Conservation (phyloP, 768 basidiomycete genomes). For the Tricholoma flavovirens region DNA sequence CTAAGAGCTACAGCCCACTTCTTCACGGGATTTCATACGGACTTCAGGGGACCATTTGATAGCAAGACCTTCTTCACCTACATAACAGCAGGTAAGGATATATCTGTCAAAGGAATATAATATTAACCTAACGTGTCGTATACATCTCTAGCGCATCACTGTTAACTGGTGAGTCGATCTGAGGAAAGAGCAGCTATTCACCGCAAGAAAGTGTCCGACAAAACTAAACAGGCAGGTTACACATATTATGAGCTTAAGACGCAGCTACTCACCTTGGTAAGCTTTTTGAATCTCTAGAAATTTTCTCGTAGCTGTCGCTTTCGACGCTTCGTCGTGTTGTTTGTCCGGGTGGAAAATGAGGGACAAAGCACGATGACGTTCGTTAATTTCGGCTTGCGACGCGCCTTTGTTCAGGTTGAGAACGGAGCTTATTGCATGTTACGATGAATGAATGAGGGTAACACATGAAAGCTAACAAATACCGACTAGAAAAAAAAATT, state of each 20-base stretch:
- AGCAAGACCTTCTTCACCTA: conserved; percentile 33
- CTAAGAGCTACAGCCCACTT: conserved; percentile 29
- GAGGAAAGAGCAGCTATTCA: conserved; percentile 22
- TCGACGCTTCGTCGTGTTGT: conserved; percentile 52
- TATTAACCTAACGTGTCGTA: conserved; percentile 67
- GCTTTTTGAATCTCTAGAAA: conserved; percentile 80
- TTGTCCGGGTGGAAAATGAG: conserved; percentile 84
- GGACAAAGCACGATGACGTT: conserved; percentile 66
- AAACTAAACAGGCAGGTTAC: conserved; percentile 33
- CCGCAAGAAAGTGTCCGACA: conserved; percentile 70
- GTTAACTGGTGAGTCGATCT: background rate
- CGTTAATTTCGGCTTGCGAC: conserved; percentile 64
- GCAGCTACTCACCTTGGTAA: conserved; percentile 58
- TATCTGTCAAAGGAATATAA: background rate
- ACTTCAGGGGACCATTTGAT: conserved; percentile 40
- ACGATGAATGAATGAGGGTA: background rate
- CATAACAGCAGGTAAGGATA: background rate
- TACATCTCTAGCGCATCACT: conserved; percentile 43
- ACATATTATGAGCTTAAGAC: background rate
- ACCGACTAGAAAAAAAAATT: conserved; percentile 22
- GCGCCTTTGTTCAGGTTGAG: conserved; percentile 66
- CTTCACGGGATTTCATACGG: conserved; percentile 38
- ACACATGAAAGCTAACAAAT: background rate
- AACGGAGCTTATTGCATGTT: conserved; percentile 40
- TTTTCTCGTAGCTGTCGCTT: conserved; percentile 53